These are phyloP conservation scores for Brassica incana DNA, from an alignment of 345 rosid species.

Conservation along the genomic window DNA sequence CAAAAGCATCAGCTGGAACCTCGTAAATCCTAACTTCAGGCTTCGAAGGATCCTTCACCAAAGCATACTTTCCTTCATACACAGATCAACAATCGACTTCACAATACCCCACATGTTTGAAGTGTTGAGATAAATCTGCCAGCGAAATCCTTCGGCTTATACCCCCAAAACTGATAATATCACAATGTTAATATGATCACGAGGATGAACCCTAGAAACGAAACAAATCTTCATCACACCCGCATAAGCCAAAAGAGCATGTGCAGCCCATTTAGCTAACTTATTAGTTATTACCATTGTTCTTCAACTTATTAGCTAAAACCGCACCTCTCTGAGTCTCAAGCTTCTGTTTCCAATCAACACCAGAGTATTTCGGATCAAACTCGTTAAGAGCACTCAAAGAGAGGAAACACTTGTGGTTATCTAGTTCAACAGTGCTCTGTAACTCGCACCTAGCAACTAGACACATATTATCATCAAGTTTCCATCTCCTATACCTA, in stretches of 20 bases:
- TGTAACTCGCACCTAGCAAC: conserved; percentile 92
- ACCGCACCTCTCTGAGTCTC: conserved; percentile 98
- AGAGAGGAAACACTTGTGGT: conserved; percentile 74
- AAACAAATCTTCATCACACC: conserved; percentile 96
- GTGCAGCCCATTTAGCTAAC: conserved; percentile 96
- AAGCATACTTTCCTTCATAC: conserved; percentile 73
- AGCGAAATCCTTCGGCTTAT: conserved; percentile 88
- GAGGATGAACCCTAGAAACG: conserved; percentile 95
- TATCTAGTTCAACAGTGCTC: conserved; percentile 74
- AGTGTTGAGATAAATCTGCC: conserved; percentile 88
- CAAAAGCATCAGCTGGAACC: conserved; percentile 96
- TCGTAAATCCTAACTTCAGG: conserved; percentile 93
- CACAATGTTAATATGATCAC: conserved; percentile 94
- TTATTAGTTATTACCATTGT: conserved; percentile 93
- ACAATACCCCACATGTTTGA: conserved; percentile 96
- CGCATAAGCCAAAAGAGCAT: conserved; percentile 78
- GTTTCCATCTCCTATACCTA: conserved; percentile 95
- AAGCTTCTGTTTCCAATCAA: conserved; percentile 95
- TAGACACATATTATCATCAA: conserved; percentile 68
- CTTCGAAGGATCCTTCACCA: conserved; percentile 90
- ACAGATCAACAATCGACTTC: conserved; percentile 86
- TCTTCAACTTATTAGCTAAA: conserved; percentile 91
- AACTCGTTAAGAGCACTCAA: conserved; percentile 97
- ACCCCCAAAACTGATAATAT: conserved; percentile 80
- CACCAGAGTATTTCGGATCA: conserved; percentile 89